A percentile compares a stretch with the other conserved stretches of the same genome.
Evolutionary conservation across 2,329 filamentous ascomycete genomes (phyloP).

Genomic region (Zasmidium angulare): DNA sequence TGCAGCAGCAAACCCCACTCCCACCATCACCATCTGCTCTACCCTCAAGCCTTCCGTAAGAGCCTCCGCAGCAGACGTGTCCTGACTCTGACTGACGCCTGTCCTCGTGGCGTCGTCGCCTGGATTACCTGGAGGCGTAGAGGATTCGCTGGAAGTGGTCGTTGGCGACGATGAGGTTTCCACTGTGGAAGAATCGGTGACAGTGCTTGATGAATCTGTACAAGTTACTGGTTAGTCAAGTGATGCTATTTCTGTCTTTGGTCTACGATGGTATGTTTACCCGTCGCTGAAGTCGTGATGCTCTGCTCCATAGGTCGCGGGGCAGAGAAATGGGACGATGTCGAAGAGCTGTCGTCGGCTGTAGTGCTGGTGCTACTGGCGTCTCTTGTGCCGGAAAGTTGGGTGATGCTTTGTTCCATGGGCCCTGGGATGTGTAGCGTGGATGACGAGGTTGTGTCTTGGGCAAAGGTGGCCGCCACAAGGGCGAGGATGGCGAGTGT

Average conservation of each 20-base stretch:
- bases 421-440: constrained; percentile 2
- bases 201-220: background rate
- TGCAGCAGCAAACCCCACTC: constrained; percentile 8
- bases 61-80: background rate
- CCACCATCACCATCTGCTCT: constrained; percentile 11
- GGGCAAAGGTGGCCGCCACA: background rate
- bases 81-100: constrained; percentile 8
- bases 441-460: constrained; percentile 5
- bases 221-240: background rate
- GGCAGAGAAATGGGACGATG: background rate
- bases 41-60: background rate
- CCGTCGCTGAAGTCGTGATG: background rate
- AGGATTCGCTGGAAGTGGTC: background rate
- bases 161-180: background rate
- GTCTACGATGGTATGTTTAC: background rate
- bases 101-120: constrained; percentile 2
- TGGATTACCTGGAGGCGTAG: background rate
- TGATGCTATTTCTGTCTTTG: background rate
- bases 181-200: background rate
- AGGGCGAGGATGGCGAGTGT: background rate
- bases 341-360: too few species aligned
- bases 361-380: background rate
- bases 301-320: constrained; percentile 2
- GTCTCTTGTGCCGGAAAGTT: background rate
- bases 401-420: constrained; percentile 6